Conservation (phyloP, 106 monocot genomes). For the Ottelia alismoides region DNA sequence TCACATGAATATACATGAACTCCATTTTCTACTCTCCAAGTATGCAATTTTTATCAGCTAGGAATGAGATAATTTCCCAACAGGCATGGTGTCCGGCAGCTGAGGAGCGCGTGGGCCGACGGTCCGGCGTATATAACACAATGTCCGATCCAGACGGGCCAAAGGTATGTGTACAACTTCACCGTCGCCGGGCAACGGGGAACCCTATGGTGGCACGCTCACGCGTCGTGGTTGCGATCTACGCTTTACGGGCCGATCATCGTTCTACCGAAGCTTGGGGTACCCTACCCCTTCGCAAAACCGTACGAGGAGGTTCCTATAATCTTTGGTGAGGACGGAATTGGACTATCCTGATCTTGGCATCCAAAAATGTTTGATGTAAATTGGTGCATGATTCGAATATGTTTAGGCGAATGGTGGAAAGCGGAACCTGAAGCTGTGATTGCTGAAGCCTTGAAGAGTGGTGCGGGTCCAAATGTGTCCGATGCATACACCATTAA, state of each 20-base stretch:
- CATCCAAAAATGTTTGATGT: no score
- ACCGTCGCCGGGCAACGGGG: slow-evolving; percentile 10
- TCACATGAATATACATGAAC: neutral
- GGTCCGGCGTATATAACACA: slow-evolving; percentile 22
- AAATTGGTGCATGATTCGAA: neutral
- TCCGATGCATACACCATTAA: slow-evolving; percentile 21
- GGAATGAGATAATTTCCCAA: no score
- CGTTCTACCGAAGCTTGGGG: slow-evolving; percentile 30
- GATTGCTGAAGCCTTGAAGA: slow-evolving; percentile 4
- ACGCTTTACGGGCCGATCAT: slow-evolving; percentile 31
- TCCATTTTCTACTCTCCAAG: no score
- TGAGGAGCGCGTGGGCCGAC: slow-evolving; percentile 48
- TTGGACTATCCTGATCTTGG: no score
- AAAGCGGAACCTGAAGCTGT: slow-evolving; percentile 7
- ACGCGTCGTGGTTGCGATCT: slow-evolving; percentile 33
- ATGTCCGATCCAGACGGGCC: slow-evolving; percentile 11
- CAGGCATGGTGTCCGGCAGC: slow-evolving; percentile 63
- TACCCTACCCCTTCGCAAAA: slow-evolving; percentile 26
- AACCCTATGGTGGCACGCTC: slow-evolving; percentile 33
- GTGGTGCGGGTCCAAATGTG: slow-evolving; percentile 10
- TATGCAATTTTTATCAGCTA: no score
- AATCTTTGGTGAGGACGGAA: slow-evolving; percentile 1
- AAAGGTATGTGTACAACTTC: slow-evolving; percentile 16
- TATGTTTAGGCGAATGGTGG: slow-evolving; percentile 10
- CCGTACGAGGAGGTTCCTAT: slow-evolving; percentile 26